Conservation (phyloP, 352 stramenopile species). For the Phytophthora parvispora region DNA sequence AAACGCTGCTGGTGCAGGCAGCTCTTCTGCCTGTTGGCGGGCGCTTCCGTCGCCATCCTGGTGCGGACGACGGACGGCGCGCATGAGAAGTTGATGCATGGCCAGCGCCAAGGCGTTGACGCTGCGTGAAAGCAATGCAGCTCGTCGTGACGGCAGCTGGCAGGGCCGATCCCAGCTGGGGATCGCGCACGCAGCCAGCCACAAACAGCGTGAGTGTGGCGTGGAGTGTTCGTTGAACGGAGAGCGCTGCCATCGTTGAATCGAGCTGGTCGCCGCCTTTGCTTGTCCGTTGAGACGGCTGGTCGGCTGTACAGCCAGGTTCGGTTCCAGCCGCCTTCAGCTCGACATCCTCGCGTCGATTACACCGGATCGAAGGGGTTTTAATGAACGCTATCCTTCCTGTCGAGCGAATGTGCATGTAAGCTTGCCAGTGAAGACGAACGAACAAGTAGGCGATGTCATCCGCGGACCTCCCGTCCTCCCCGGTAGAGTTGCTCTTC, state of each 20-base stretch:
- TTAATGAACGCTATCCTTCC: no score
- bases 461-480: no score
- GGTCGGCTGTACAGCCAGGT: no score
- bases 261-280: slow-evolving; percentile 4
- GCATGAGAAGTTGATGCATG: no score
- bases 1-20: no score
- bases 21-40: no score
- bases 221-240: background rate
- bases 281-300: no score
- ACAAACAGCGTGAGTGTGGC: background rate
- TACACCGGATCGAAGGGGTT: no score
- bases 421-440: no score
- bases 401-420: no score
- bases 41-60: background rate
- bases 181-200: background rate
- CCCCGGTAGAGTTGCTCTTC: no score
- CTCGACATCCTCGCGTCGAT: background rate
- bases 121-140: background rate
- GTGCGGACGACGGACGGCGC: background rate
- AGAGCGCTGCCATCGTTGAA: background rate
- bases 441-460: background rate
- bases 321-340: background rate
- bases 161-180: background rate
- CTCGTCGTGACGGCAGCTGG: background rate
- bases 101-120: no score